Base-by-base conservation (phyloP, 2,329 filamentous ascomycete genomes). In the Coniochaeta hoffmannii region DNA sequence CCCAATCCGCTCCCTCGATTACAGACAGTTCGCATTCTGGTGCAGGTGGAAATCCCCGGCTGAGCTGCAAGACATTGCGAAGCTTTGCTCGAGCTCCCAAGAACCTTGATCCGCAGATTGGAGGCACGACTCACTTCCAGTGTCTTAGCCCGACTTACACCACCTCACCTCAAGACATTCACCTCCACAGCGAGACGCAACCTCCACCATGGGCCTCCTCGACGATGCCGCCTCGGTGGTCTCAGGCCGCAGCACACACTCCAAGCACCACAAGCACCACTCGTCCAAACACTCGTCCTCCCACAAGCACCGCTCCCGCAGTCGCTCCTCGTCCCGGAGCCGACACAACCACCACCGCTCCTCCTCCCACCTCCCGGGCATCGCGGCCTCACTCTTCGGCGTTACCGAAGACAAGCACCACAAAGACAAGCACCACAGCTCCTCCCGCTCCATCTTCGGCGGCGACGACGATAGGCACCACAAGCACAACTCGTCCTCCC, bases 361-460 rank as follows among this genome's bases (percentile, higher is more conserved):
- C 32, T 55, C 59, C 35, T 60, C 66, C 59, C 71, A 66, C 52
- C 24, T 46, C n/a, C 41, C 41, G 51, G 17, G 59, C 63, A 63
- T 57, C 66, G 34, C 35, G 26, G 69, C 68, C 26, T 59, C 69
- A 50, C 68, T 71, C 56, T 66, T 66, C 58, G 62, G 63, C 49
- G 63, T 64, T 55, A 62, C 64, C 24, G 66, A 69, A 56, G 54
- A 56, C 26, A 57, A 52, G 7, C 34, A 60, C 30, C 41, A 24
- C 24, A 4, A 22, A 6, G 36, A 53, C 32, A 49, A 52, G n/a
- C 66, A 70, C 54, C 68, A 71, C 60, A 70, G 71, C 17, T 70
- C 71, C 4, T 71, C 72, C 19, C 36, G 36, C 5, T 76, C 76
- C 50, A 66, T 79, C 61, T 78, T 80, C 61, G 74, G 71, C 57